A percentile compares a stretch with the other conserved stretches of the same genome.
phyloP scores from a whole-genome alignment of 306 rosid species.

The Carpinus viminea region DNA sequence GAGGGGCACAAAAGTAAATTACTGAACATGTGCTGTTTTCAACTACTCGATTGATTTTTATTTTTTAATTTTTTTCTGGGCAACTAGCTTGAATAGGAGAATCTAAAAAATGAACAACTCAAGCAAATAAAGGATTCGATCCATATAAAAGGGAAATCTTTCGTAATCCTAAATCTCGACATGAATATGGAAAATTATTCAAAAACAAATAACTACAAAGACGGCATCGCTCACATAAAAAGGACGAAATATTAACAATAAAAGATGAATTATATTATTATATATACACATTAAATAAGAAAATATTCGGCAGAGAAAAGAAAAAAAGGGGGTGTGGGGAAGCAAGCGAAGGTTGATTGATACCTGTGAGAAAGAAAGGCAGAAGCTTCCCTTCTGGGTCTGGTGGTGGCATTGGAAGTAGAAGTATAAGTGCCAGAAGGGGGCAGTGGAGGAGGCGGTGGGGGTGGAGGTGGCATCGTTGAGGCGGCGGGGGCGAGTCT shows the following conservation, averaged over 20 bases:
- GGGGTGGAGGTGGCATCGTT: conserved; percentile 39
- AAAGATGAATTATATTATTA: neutral
- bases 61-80: no score
- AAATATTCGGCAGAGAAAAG: neutral
- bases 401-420: conserved; percentile 32
- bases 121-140: neutral
- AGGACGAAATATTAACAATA: neutral
- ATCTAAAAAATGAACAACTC: neutral
- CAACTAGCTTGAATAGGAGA: neutral
- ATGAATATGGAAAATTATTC: neutral
- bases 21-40: neutral
- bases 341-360: neutral
- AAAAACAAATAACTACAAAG: neutral
- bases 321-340: neutral
- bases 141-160: neutral
- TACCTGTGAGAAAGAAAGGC: conserved; percentile 48
- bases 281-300: neutral
- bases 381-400: conserved; percentile 47
- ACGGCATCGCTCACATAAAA: neutral
- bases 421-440: conserved; percentile 27
- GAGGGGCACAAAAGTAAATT: conserved; percentile 32
- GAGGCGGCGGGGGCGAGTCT: conserved; percentile 20
- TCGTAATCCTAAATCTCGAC: no score
- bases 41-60: neutral
- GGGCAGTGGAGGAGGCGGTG: conserved; percentile 50